Evolutionary conservation across 148 eudicot species (phyloP).

Genomic region (Rhododendron simsii): DNA sequence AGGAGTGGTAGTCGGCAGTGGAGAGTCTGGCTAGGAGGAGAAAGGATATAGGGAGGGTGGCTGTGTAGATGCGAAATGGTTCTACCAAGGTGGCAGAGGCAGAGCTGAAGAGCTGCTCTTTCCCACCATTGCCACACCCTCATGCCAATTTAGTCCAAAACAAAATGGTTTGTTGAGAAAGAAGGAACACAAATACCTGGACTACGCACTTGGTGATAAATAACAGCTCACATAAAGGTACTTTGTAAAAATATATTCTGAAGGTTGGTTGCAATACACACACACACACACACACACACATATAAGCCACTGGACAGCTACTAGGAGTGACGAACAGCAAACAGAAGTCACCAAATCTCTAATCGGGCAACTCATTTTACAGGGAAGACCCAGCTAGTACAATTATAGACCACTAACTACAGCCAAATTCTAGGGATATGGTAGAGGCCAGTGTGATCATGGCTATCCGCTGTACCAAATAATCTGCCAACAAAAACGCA

Average conservation of each 20-base stretch:
- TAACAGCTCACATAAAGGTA: neutral
- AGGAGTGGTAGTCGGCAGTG: slow-evolving; percentile 41
- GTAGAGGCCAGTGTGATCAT: neutral
- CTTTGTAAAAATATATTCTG: no score
- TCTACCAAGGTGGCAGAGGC: no score
- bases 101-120: slow-evolving; percentile 4
- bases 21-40: slow-evolving; percentile 50
- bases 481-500: neutral
- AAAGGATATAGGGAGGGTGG: no score
- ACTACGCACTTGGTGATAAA: slow-evolving; percentile 4
- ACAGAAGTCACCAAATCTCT: neutral
- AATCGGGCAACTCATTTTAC: neutral
- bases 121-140: slow-evolving; percentile 31
- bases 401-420: neutral
- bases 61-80: no score
- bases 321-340: neutral
- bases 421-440: neutral
- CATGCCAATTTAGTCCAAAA: slow-evolving; percentile 29
- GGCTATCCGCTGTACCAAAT: neutral
- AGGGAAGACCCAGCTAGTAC: neutral
- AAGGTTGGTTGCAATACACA: neutral
- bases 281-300: neutral
- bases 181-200: neutral
- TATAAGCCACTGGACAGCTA: neutral
- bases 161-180: slow-evolving; percentile 16